Evolutionary conservation across 2,329 filamentous ascomycete species (phyloP).

Genomic region (Ceratocystis cacaofunesta): DNA sequence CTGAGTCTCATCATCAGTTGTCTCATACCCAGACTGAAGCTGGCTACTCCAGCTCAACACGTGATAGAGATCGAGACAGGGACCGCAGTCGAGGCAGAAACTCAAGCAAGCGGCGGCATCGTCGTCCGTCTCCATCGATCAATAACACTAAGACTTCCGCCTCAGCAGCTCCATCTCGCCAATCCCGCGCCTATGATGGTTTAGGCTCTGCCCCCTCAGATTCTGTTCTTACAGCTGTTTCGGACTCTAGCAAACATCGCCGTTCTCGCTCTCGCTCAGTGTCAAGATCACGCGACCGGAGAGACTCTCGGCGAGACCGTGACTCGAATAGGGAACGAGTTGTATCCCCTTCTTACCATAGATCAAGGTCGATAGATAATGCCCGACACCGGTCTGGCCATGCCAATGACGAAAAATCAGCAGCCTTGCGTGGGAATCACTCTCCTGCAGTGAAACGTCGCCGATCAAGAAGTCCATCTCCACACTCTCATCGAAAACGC

Average conservation of each 20-base stretch:
- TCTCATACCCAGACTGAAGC: background rate
- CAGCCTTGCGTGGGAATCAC: slow-evolving; percentile 5
- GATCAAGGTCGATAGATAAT: slow-evolving; percentile 5
- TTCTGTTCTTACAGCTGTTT: background rate
- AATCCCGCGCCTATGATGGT: slow-evolving; percentile 1
- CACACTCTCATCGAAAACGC: slow-evolving; percentile 8
- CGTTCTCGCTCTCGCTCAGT: background rate
- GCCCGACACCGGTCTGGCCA: slow-evolving; percentile 1
- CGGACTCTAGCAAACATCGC: background rate
- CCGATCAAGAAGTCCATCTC: slow-evolving; percentile 13
- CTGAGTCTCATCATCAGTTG: background rate
- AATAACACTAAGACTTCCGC: background rate
- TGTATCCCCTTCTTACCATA: slow-evolving; percentile 4
- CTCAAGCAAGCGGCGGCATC: slow-evolving; percentile 4
- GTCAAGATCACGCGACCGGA: slow-evolving; percentile 6
- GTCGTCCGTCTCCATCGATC: slow-evolving; percentile 3
- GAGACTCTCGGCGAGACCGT: slow-evolving; percentile 2
- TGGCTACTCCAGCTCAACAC: background rate
- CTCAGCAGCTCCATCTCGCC: slow-evolving; percentile 5
- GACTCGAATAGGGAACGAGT: background rate
- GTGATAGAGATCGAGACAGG: slow-evolving; percentile 5
- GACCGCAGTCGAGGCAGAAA: slow-evolving; percentile 5
- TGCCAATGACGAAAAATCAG: slow-evolving; percentile 2
- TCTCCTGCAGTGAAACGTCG: slow-evolving; percentile 15
- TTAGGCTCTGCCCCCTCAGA: slow-evolving; percentile 1